phyloP scores from a whole-genome alignment of 225 moss, liverwort and hornwort genomes.

The Polytrichum formosum region DNA sequence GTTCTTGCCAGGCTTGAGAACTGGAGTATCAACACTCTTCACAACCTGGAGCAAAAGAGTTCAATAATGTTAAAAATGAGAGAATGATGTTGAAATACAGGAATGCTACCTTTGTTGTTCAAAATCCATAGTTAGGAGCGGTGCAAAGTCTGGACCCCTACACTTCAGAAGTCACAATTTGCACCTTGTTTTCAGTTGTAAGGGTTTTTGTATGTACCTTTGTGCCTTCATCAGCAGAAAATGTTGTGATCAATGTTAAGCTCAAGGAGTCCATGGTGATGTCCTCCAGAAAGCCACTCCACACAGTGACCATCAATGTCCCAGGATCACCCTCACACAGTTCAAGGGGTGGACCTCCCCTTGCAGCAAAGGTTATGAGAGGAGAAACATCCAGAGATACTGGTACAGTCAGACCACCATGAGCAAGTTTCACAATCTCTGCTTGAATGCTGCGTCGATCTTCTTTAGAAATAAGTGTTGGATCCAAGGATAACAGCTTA shows the following conservation, averaged over 20 bases:
- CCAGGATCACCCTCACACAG: conserved; percentile 69
- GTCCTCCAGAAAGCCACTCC: conserved; percentile 59
- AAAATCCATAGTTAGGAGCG: too few species aligned
- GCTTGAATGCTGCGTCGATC: conserved; percentile 42
- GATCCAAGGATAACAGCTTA: conserved; percentile 46
- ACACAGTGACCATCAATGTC: conserved; percentile 51
- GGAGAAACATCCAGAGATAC: conserved; percentile 62
- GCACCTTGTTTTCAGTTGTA: too few species aligned
- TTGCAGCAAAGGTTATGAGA: conserved; percentile 59
- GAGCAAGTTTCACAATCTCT: conserved; percentile 56
- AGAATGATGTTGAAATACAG: too few species aligned
- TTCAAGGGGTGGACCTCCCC: conserved; percentile 56
- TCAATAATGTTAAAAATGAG: neutral
- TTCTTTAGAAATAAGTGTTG: conserved; percentile 37
- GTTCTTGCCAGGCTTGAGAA: conserved; percentile 60
- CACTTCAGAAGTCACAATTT: too few species aligned
- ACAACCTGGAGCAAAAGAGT: conserved; percentile 37
- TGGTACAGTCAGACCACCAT: conserved; percentile 53
- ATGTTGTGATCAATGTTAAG: conserved; percentile 60
- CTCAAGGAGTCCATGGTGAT: conserved; percentile 59
- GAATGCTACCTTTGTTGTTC: too few species aligned
- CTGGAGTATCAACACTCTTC: conserved; percentile 49
- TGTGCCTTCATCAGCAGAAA: conserved; percentile 58
- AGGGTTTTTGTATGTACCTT: conserved; percentile 28
- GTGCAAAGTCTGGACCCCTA: too few species aligned